These are phyloP conservation scores for Graphilbum sp. DNA, from an alignment of 2,329 filamentous ascomycete genomes.

Conservation along the genomic window DNA sequence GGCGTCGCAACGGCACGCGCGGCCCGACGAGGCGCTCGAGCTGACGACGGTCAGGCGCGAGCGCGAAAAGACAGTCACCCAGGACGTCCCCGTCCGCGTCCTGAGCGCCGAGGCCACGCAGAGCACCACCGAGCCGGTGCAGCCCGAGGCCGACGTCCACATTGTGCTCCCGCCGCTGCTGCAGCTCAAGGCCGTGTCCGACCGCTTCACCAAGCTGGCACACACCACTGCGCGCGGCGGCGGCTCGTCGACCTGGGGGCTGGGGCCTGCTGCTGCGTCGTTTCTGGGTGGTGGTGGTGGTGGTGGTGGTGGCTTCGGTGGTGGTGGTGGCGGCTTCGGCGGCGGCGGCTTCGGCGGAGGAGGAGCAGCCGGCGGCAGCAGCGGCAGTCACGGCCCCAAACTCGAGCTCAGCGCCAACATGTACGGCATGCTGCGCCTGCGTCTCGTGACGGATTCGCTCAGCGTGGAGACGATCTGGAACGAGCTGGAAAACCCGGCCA, in stretches of 20 bases:
- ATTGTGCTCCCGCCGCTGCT: conserved; percentile 76
- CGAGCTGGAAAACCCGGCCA: conserved; percentile 68
- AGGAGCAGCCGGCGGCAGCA: background rate
- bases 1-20: conserved; percentile 9
- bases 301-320: too few species aligned
- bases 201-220: conserved; percentile 84
- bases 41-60: conserved; percentile 42
- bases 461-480: conserved; percentile 77
- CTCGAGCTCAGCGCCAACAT: conserved; percentile 86
- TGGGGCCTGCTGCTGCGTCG: background rate
- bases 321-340: background rate
- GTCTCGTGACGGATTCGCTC: conserved; percentile 68
- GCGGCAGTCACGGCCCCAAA: conserved; percentile 34
- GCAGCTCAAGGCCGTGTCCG: conserved; percentile 85
- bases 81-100: conserved; percentile 90
- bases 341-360: conserved; percentile 1
- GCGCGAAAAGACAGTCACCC: conserved; percentile 81
- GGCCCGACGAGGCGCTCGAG: conserved; percentile 25
- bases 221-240: conserved; percentile 22
- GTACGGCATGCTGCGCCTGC: conserved; percentile 71
- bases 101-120: conserved; percentile 72
- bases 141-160: conserved; percentile 83
- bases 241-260: conserved; percentile 6
- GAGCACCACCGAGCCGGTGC: conserved; percentile 81
- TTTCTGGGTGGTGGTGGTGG: too few species aligned